Base-by-base conservation (phyloP, 2,329 filamentous ascomycete species). In the Tolypocladium ovalisporum region DNA sequence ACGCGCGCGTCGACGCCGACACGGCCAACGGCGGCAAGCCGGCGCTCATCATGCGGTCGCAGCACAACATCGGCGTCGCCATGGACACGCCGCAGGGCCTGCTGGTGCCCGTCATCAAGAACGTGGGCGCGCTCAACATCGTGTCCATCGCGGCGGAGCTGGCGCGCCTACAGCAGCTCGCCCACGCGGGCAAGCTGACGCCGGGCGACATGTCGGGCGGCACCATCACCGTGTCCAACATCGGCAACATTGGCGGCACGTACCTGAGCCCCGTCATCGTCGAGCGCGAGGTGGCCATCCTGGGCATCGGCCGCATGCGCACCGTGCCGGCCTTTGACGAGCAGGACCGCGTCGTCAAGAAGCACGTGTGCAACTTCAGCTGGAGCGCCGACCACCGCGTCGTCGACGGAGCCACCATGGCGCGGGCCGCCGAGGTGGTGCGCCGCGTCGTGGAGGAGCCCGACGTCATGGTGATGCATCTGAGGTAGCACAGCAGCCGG, bases 321-420 rank as follows among this genome's bases (percentile, higher is more conserved):
- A 81, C 83, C 1, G 82, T 96, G 36, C 94, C 94, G 13, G 87
- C 90, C 3, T 97, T 97, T 71, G 80, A 76, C 57, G 79, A 78
- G 54, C 66, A 74, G 62, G 71, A 81, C 71, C 69, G 73, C 35
- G 76, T 97, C 15, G 79, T 92, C 15, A 85, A 83, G 73, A 89
- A 85, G 70, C 87, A 95, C 67, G 81, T 95, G 60, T 87, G 87
- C 69, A 91, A 95, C 68, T 90, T 97, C 65, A 97, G 92, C 73
- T 97, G 93, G 93, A 93, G 89, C 70, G 93, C 93, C 7, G 92
- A 97, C 72, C 94, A 99, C 73, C 80, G 94, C 24, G 89, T 97
- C 56, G 85, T 97, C 52, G 94, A 99, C 73, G 94, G 94, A 2
- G 93, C 93, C 52, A 96, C 92, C 59, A 90, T 96, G 82, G 94